These are phyloP conservation scores for Aspergillus brasiliensis DNA, from an alignment of 2,329 filamentous ascomycete species.

Conservation along the genomic window DNA sequence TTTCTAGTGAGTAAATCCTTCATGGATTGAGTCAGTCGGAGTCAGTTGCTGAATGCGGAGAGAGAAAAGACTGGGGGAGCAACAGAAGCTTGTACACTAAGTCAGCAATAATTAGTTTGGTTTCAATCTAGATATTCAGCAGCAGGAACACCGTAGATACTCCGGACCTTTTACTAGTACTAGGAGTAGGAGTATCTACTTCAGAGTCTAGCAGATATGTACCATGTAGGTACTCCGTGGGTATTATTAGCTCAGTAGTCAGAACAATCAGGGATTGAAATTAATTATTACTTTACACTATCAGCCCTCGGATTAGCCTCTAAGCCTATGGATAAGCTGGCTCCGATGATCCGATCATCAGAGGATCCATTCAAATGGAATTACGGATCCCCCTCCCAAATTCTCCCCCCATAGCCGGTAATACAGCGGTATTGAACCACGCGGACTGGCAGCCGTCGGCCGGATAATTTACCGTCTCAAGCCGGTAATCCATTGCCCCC, in stretches of 20 bases:
- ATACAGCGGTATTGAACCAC: background rate
- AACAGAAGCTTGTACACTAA: too few species aligned
- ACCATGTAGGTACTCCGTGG: too few species aligned
- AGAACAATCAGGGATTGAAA: too few species aligned
- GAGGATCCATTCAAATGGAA: background rate
- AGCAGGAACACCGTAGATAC: background rate
- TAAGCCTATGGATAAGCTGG: background rate
- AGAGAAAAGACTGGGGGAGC: background rate
- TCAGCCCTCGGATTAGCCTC: background rate
- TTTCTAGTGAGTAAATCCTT: background rate
- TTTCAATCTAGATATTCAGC: background rate
- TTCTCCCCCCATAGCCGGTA: background rate
- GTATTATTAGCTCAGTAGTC: too few species aligned
- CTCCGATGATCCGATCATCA: background rate
- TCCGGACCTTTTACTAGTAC: background rate
- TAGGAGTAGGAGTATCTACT: too few species aligned
- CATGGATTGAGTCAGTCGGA: background rate
- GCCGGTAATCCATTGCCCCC: background rate
- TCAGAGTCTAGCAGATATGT: background rate
- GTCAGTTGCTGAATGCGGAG: slow-evolving; percentile 3
- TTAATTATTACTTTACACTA: background rate
- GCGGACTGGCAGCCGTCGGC: background rate
- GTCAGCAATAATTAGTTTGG: background rate
- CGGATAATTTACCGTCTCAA: slow-evolving; percentile 10
- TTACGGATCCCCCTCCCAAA: background rate